Percentiles rank a stretch among this genome's conserved stretches.
phyloP scores from a whole-genome alignment of 129 eudicot genomes.

The Flaveria ramosissima region DNA sequence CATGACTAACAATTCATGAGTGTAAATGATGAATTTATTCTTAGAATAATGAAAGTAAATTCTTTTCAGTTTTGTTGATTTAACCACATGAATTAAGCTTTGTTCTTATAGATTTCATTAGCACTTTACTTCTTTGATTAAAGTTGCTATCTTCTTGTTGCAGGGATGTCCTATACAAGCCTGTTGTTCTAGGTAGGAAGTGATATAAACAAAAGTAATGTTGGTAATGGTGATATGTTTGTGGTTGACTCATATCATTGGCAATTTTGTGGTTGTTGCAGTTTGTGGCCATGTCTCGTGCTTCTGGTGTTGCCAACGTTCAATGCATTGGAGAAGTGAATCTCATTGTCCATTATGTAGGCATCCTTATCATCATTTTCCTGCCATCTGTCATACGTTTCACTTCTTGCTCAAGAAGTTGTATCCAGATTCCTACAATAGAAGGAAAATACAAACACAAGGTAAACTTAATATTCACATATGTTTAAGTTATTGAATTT shows the following conservation, averaged over 20 bases:
- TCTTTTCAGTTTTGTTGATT: too few relatives aligned
- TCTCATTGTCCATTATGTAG: constrained; percentile 78
- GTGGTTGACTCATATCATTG: not conserved
- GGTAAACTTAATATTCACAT: constrained; percentile 41
- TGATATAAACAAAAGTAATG: not conserved
- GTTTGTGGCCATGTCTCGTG: constrained; percentile 79
- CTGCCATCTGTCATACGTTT: constrained; percentile 63
- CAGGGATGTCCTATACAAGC: constrained; percentile 81
- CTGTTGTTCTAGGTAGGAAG: constrained; percentile 68
- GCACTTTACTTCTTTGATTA: constrained; percentile 14
- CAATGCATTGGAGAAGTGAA: constrained; percentile 49
- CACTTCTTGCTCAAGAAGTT: constrained; percentile 67
- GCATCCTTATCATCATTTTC: constrained; percentile 72
- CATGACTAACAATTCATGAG: too few relatives aligned
- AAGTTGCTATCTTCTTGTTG: constrained; percentile 32
- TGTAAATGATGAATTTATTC: too few relatives aligned
- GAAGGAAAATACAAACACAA: constrained; percentile 50
- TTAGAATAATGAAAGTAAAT: too few relatives aligned
- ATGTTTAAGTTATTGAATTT: not conserved
- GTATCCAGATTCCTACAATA: constrained; percentile 59
- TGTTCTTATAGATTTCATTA: too few relatives aligned
- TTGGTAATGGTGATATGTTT: not conserved
- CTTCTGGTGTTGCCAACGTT: constrained; percentile 75
- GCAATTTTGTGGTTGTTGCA: constrained; percentile 30
- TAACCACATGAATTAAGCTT: too few relatives aligned